Evolutionary conservation across 2,329 filamentous ascomycete genomes (phyloP), one percentile per base, ranked within the genome.

Genomic region (Talaromyces piceae): DNA sequence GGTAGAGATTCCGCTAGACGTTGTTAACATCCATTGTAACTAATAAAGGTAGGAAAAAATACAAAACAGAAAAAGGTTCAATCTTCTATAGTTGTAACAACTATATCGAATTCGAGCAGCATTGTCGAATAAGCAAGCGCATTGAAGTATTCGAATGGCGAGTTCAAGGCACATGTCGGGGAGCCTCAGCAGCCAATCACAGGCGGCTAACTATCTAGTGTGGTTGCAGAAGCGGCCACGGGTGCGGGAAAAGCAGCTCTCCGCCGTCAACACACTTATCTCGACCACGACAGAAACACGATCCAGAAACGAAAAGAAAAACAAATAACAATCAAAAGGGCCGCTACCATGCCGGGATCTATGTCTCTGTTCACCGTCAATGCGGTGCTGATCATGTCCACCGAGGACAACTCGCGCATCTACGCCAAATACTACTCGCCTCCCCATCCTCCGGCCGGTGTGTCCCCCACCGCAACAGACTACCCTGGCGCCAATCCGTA

Each of bases 381-480:
- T 69, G 87, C 87, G 65, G 79, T 91, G 68, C 78, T 89, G 59
- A 83, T 91, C 61, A 83, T 91, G 67, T 83, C 86, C 64, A 84
- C 85, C 55, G 89, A 95, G 73, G 91, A 97, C 70, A 88, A 88
- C 66, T 87, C 87, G 55, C 83, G 91, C 70, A 88, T 97, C 74
- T 89, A 95, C 69, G 83, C 90, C 65, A 96, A 96, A 77, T 95
- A 95, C 81, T 95, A 91, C 78, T 78, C 76, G 56, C 77, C 83
- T 57, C 85, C 84, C 54, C 85, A 88, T 66, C 71, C 76, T 71
- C 75, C 86, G 69, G 70, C 86, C 75, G 75, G 75, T 61, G 69
- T 72, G 53, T 70, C 78, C 51, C 73, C 77, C 58, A 76, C 80
- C 60, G 74, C 79, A 48, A 74, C 72, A 59, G 74, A 80, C 64